Evolutionary conservation across 352 stramenopile genomes (phyloP).

Genomic region (Albugo candida): DNA sequence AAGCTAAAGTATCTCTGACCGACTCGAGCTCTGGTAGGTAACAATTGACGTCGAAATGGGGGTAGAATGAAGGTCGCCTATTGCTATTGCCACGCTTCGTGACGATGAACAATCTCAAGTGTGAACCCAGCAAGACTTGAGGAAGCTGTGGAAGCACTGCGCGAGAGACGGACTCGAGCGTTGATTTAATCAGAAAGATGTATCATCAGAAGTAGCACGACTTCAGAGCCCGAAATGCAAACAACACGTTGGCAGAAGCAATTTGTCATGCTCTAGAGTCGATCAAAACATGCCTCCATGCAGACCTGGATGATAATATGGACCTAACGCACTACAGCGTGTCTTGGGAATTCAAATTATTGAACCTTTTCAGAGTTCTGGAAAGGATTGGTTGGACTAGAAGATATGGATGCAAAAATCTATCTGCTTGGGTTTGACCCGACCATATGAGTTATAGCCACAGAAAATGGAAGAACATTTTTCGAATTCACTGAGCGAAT

Average conservation of each 20-base stretch:
- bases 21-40: slow-evolving; percentile 89
- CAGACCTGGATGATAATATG: slow-evolving; percentile 85
- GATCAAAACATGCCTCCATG: slow-evolving; percentile 92
- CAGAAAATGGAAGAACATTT: slow-evolving; percentile 91
- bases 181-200: slow-evolving; percentile 93
- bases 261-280: slow-evolving; percentile 84
- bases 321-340: slow-evolving; percentile 65
- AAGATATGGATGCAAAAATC: slow-evolving; percentile 90
- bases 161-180: slow-evolving; percentile 94
- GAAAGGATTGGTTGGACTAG: slow-evolving; percentile 96
- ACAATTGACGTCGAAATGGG: slow-evolving; percentile 88
- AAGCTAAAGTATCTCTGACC: slow-evolving; percentile 97
- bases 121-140: slow-evolving; percentile 95
- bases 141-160: slow-evolving; percentile 90
- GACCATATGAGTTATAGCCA: slow-evolving; percentile 96
- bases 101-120: slow-evolving; percentile 96
- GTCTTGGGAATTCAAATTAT: slow-evolving; percentile 91
- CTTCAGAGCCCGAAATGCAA: slow-evolving; percentile 91
- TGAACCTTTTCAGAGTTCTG: slow-evolving; percentile 95
- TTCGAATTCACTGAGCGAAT: slow-evolving; percentile 66
- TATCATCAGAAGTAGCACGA: slow-evolving; percentile 95
- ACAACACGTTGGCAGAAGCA: slow-evolving; percentile 91
- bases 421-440: slow-evolving; percentile 91
- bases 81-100: slow-evolving; percentile 92
- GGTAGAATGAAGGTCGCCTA: slow-evolving; percentile 96